Evolutionary conservation across 495 filamentous ascomycete genomes (phyloP), one percentile per base, ranked within the genome.

Genomic region (Amphirosellinia nigrospora): DNA sequence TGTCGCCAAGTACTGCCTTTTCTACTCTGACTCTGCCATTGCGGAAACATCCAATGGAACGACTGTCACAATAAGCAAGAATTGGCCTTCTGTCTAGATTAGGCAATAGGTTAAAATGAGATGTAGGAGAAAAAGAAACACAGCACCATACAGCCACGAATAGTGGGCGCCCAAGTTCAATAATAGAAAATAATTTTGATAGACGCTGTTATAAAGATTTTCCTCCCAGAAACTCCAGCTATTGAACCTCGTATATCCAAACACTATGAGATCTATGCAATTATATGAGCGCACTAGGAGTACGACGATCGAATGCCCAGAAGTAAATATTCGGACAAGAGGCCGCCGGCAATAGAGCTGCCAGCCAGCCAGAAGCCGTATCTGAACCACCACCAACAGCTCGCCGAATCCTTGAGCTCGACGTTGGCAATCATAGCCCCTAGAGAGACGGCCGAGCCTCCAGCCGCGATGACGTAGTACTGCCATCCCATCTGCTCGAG

Each of bases 311-410:
- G 32, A 36, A 13, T 32, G n/a, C 30, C 30, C 9, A 36, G 6
- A 58, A 58, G 64, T 53, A 71, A 45, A 46, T 80, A 81, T 69
- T 80, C 77, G 3, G 71, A 77, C 34, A 79, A 58, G 32, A 80
- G 64, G 0, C 78, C 79, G 26, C 71, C 72, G 11, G 77, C 75
- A 41, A 79, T 78, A 4, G 77, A 66, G 26, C 69, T 75, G 3
- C 79, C 81, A 0, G 77, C 73, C 32, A 77, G 64, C 79, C 77
- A 82, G 56, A 75, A 82, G 38, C 79, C 79, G 34, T 76, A 73
- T 46, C 69, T 55, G 50, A 84, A 84, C 80, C 80, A 84, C 78
- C 76, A 78, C 78, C 75, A 78, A 64, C 80, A 82, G 65, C 77
- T 80, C 5, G 68, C 71, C 11, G 79, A 69, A 36, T 80, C 74